phyloP scores from a whole-genome alignment of 2,329 filamentous ascomycete genomes.

The Colletotrichum sojae region DNA sequence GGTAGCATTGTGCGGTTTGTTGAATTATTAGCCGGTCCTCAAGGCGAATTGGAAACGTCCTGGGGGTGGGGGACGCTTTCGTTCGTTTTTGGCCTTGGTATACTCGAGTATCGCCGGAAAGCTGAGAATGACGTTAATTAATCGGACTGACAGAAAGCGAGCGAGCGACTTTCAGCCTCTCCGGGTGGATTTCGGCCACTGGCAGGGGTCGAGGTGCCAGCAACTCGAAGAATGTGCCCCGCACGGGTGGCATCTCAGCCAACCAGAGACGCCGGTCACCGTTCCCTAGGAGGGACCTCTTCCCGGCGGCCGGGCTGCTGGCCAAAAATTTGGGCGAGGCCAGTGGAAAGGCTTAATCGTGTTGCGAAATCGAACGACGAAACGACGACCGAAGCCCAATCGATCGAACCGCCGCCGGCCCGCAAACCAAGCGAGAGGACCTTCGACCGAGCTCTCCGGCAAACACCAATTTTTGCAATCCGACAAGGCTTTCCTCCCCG shows the following conservation, averaged over 20 bases:
- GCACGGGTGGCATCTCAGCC: slow-evolving; percentile 7
- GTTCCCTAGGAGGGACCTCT: slow-evolving; percentile 27
- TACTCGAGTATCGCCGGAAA: background rate
- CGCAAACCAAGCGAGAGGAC: background rate
- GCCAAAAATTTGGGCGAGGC: slow-evolving; percentile 36
- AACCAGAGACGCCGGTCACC: slow-evolving; percentile 22
- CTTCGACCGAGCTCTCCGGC: slow-evolving; percentile 18
- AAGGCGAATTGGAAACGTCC: slow-evolving; percentile 25
- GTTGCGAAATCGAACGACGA: slow-evolving; percentile 7
- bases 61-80: slow-evolving; percentile 23
- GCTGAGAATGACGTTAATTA: slow-evolving; percentile 39
- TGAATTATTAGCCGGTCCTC: slow-evolving; percentile 13
- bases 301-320: slow-evolving; percentile 5
- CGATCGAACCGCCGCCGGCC: slow-evolving; percentile 35
- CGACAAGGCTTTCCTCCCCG: background rate
- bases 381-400: slow-evolving; percentile 20
- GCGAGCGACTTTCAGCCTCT: slow-evolving; percentile 39
- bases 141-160: slow-evolving; percentile 19
- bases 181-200: slow-evolving; percentile 34
- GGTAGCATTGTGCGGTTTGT: slow-evolving; percentile 36
- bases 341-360: slow-evolving; percentile 6
- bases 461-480: background rate
- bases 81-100: slow-evolving; percentile 5
- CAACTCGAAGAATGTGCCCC: slow-evolving; percentile 8
- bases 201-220: slow-evolving; percentile 28